phyloP scores from a whole-genome alignment of 2,329 filamentous ascomycete species.

The Orbilia blumenaviensis region DNA sequence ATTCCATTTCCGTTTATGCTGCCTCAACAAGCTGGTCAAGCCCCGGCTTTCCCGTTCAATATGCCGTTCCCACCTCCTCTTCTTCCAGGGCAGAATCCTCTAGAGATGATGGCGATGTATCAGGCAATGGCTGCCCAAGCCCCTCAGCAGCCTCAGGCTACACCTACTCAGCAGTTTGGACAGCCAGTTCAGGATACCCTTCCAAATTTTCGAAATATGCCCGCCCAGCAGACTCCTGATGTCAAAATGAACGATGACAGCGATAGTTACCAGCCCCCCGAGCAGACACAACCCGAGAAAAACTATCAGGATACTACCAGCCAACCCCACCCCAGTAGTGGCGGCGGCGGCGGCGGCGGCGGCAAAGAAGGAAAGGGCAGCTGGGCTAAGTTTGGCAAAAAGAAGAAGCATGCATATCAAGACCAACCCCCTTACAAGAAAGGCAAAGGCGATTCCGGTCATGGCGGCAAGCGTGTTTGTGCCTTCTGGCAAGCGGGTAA shows the following conservation, averaged over 20 bases:
- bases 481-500: slow-evolving; percentile 53
- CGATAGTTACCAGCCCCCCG: slow-evolving; percentile 38
- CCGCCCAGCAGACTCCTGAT: neutral
- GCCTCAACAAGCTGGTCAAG: slow-evolving; percentile 42
- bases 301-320: slow-evolving; percentile 40
- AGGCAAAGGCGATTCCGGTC: slow-evolving; percentile 27
- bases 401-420: slow-evolving; percentile 47
- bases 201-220: neutral
- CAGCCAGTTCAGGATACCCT: slow-evolving; percentile 13
- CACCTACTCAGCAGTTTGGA: slow-evolving; percentile 1
- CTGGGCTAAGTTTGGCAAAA: slow-evolving; percentile 52
- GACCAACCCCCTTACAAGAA: slow-evolving; percentile 49
- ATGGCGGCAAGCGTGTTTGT: slow-evolving; percentile 35
- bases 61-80: slow-evolving; percentile 50
- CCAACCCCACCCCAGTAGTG: slow-evolving; percentile 1
- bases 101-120: slow-evolving; percentile 52
- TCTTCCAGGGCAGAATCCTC: slow-evolving; percentile 35
- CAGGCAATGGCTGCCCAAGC: slow-evolving; percentile 35
- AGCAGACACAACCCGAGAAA: slow-evolving; percentile 30
- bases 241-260: slow-evolving; percentile 46
- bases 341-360: neutral
- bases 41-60: slow-evolving; percentile 39
- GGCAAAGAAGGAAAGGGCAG: slow-evolving; percentile 46
- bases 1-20: slow-evolving; percentile 45
- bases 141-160: slow-evolving; percentile 6